A percentile compares a stretch with the other conserved stretches of the same genome.
These are phyloP conservation scores for Chlorophyllum brunneum DNA, from an alignment of 768 basidiomycete genomes.

Conservation along the genomic window DNA sequence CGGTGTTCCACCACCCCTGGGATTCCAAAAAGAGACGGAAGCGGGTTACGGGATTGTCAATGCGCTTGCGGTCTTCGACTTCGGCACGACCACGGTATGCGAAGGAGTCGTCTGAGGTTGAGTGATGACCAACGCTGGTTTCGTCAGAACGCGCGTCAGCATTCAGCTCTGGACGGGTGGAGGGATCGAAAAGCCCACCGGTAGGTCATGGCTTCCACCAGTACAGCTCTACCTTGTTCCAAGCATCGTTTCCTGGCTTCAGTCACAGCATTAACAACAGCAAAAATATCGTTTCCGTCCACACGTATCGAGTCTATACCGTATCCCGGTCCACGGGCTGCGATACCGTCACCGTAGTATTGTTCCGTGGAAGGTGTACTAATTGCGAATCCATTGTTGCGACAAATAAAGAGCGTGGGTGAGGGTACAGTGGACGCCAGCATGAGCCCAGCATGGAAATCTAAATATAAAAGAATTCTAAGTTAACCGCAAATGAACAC, in stretches of 20 bases:
- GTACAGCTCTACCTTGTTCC: constrained; percentile 75
- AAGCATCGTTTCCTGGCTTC: constrained; percentile 71
- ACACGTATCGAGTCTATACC: constrained; percentile 90
- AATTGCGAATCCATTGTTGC: constrained; percentile 93
- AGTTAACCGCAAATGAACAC: background rate
- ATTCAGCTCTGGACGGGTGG: background rate
- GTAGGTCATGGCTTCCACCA: constrained; percentile 91
- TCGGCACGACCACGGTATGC: constrained; percentile 88
- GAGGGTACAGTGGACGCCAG: constrained; percentile 74
- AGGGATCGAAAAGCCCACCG: constrained; percentile 41
- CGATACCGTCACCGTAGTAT: constrained; percentile 91
- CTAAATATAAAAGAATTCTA: constrained; percentile 30
- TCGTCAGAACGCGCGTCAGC: no score
- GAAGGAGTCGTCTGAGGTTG: constrained; percentile 93
- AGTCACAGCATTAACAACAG: constrained; percentile 69
- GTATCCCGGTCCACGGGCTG: constrained; percentile 86
- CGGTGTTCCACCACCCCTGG: constrained; percentile 78
- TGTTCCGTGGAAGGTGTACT: constrained; percentile 89
- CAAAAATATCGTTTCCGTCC: constrained; percentile 90
- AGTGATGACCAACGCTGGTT: constrained; percentile 84
- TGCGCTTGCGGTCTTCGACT: constrained; percentile 87
- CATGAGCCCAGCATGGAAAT: constrained; percentile 90
- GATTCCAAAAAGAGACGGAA: constrained; percentile 85
- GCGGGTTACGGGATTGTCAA: constrained; percentile 85
- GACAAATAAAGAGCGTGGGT: constrained; percentile 69